phyloP scores from a whole-genome alignment of 768 basidiomycete species.

The Mycena albidolilacea region DNA sequence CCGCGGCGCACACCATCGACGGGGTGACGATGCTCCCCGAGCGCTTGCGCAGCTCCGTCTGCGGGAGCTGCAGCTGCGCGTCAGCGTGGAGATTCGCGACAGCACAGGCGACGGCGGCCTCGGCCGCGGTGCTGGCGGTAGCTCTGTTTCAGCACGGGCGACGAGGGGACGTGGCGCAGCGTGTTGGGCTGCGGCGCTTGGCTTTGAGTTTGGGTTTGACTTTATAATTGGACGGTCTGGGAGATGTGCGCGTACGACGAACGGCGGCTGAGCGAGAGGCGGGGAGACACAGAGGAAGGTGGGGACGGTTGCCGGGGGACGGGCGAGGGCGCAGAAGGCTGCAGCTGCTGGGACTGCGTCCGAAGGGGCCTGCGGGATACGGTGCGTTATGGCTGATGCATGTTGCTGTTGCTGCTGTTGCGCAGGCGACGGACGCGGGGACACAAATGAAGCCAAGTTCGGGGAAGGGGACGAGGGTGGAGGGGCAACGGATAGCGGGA shows the following conservation, averaged over 20 bases:
- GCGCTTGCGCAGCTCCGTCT: conserved; percentile 47
- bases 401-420: conserved; percentile 32
- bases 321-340: conserved; percentile 28
- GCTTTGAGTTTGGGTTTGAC: conserved; percentile 2
- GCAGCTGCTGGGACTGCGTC: conserved; percentile 34
- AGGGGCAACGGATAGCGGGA: conserved; percentile 46
- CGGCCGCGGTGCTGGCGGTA: conserved; percentile 17
- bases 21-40: conserved; percentile 50
- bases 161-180: conserved; percentile 38
- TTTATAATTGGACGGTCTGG: neutral
- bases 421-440: conserved; percentile 26
- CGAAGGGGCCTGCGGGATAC: conserved; percentile 44
- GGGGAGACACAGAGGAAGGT: conserved; percentile 47
- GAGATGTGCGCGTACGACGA: conserved; percentile 34
- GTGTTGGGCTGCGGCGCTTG: conserved; percentile 10
- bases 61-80: conserved; percentile 47
- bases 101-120: conserved; percentile 39
- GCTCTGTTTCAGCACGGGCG: conserved; percentile 44
- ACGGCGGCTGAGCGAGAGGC: conserved; percentile 33
- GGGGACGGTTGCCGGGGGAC: conserved; percentile 40
- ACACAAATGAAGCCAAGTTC: conserved; percentile 20
- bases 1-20: conserved; percentile 36
- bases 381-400: conserved; percentile 38
- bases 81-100: conserved; percentile 37
- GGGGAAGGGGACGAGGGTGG: conserved; percentile 42